Percentiles rank a stretch among this genome's conserved stretches.
These are phyloP conservation scores for Rhodofomes roseus DNA, from an alignment of 1,284 basidiomycete species.

Conservation along the genomic window DNA sequence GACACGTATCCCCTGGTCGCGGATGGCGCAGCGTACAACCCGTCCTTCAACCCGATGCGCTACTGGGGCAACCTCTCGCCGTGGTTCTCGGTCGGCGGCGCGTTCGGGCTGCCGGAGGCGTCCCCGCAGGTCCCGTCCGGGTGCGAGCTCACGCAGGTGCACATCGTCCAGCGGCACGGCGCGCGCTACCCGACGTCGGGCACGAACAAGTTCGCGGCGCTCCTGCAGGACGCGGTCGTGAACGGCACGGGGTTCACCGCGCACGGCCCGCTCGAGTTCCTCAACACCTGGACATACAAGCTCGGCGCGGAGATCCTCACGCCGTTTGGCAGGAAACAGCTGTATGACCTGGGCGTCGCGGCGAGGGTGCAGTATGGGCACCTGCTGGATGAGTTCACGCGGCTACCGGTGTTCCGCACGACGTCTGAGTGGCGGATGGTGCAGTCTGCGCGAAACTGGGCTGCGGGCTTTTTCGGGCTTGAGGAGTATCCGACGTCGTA, in stretches of 20 bases:
- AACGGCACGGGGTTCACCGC: slow-evolving; percentile 35
- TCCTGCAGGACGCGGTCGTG: slow-evolving; percentile 33
- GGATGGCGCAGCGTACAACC: slow-evolving; percentile 4
- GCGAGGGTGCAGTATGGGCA: slow-evolving; percentile 55
- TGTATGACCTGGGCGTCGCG: slow-evolving; percentile 48
- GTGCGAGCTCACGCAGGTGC: slow-evolving; percentile 48
- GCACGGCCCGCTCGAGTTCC: slow-evolving; percentile 45
- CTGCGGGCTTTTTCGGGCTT: slow-evolving; percentile 60
- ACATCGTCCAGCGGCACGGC: slow-evolving; percentile 55
- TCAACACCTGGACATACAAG: slow-evolving; percentile 52
- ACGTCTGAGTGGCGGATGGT: slow-evolving; percentile 53
- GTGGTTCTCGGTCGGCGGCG: slow-evolving; percentile 47
- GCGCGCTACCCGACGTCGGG: slow-evolving; percentile 47
- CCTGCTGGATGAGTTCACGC: slow-evolving; percentile 48
- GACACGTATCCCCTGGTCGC: slow-evolving; percentile 22
- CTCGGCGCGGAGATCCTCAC: slow-evolving; percentile 57
- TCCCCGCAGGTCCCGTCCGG: slow-evolving; percentile 45
- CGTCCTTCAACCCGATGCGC: slow-evolving; percentile 23
- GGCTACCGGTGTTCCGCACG: slow-evolving; percentile 59
- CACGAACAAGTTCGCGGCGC: slow-evolving; percentile 38
- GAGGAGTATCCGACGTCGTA: slow-evolving; percentile 43
- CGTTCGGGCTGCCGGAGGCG: slow-evolving; percentile 49
- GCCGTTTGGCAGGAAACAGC: slow-evolving; percentile 51
- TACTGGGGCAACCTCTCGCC: slow-evolving; percentile 58
- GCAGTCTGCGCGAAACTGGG: slow-evolving; percentile 54